Percentiles rank a stretch among this genome's conserved stretches.
These are phyloP conservation scores for Naganishia kalamii DNA, from an alignment of 768 basidiomycete genomes.

Conservation along the genomic window DNA sequence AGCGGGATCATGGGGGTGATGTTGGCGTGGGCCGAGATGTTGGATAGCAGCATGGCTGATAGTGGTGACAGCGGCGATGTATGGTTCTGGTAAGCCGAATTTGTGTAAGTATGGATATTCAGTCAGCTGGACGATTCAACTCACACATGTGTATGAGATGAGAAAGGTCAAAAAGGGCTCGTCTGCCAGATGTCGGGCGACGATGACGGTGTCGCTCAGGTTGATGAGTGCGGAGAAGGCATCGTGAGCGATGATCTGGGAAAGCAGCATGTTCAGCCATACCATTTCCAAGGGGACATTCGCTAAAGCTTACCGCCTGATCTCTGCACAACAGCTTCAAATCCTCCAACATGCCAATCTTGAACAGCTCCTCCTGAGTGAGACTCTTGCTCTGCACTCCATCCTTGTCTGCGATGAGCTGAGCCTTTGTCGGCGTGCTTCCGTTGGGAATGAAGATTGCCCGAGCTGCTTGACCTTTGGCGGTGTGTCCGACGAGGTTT, in stretches of 20 bases:
- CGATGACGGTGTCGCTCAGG: constrained; percentile 72
- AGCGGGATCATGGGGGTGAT: constrained; percentile 61
- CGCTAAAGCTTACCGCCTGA: constrained; percentile 58
- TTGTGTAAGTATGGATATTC: neutral
- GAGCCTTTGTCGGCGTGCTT: constrained; percentile 58
- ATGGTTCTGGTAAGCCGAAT: constrained; percentile 61
- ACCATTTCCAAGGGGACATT: neutral
- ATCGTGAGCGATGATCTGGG: constrained; percentile 81
- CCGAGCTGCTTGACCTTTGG: constrained; percentile 63
- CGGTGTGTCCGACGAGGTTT: constrained; percentile 74
- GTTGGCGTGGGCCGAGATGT: constrained; percentile 69
- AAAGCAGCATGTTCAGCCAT: neutral
- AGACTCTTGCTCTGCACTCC: constrained; percentile 29
- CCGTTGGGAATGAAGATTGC: constrained; percentile 64
- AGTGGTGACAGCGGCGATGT: constrained; percentile 85
- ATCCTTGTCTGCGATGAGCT: constrained; percentile 18
- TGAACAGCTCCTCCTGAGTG: constrained; percentile 54
- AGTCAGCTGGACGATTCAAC: constrained; percentile 39
- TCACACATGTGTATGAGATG: constrained; percentile 80
- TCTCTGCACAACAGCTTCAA: constrained; percentile 82
- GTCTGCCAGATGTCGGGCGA: constrained; percentile 64
- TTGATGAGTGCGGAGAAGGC: constrained; percentile 91
- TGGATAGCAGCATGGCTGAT: constrained; percentile 95
- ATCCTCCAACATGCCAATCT: constrained; percentile 56
- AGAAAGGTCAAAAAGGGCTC: constrained; percentile 69